A percentile compares a stretch with the other conserved stretches of the same genome.
phyloP scores from a whole-genome alignment of 2,329 filamentous ascomycete genomes.

The Talaromyces funiculosus region DNA sequence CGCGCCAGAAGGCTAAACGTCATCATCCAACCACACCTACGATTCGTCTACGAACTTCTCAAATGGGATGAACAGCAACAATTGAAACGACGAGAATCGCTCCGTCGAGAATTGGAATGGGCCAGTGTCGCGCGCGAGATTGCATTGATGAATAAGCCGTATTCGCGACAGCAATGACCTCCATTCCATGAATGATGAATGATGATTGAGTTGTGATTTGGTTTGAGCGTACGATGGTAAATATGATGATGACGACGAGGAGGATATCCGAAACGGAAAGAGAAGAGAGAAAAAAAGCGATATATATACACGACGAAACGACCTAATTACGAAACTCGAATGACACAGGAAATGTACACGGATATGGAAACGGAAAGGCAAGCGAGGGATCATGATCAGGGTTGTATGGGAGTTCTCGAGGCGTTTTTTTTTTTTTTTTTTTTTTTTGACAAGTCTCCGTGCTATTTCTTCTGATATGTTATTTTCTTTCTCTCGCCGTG shows the following conservation, averaged over 20 bases:
- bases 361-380: neutral
- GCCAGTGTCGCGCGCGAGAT: conserved; percentile 81
- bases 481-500: neutral
- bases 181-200: neutral
- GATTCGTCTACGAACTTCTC: conserved; percentile 85
- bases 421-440: neutral
- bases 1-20: conserved; percentile 88
- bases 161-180: conserved; percentile 56
- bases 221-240: neutral
- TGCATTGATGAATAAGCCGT: conserved; percentile 91
- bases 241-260: neutral
- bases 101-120: conserved; percentile 85
- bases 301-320: conserved; percentile 2
- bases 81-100: conserved; percentile 47
- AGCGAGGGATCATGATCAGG: neutral
- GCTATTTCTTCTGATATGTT: neutral
- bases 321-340: neutral
- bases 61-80: conserved; percentile 89
- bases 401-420: neutral
- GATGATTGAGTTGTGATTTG: neutral
- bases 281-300: neutral
- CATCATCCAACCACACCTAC: conserved; percentile 93
- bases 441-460: neutral
- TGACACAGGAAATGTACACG: neutral
- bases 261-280: neutral